Base-by-base conservation (phyloP, 208 protist genomes). In the Wallacemonas sp. region DNA sequence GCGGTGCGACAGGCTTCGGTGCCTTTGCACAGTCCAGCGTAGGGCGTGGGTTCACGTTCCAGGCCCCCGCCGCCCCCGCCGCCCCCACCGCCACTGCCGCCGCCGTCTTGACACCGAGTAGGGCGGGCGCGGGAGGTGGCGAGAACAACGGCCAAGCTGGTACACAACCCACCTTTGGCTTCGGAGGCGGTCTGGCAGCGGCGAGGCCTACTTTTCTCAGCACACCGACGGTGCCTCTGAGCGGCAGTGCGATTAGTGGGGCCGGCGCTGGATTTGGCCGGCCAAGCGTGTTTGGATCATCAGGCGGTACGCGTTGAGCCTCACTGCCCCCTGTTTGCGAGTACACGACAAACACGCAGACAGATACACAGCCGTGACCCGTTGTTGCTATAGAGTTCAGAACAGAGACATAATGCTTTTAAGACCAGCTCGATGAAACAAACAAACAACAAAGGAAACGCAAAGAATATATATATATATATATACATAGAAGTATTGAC, bases 31-130 rank as follows among this genome's bases (percentile, higher is more conserved):
- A 34, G 28, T 8, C 51, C 26, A 58, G 3, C 31, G 51, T 31
- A 3, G 51, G 51, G 5, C 51, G 51, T 39, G 51, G 51, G 17
- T 58, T 58, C 28, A 58, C 51, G 3, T 58, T 58, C 22, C 51
- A 58, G 9, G 51, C 28, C 30, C 15, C 46, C 42, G 42, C 36
- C 14, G 36, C 36, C 9, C 6, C 9, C 36, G n/a, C n/a, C n/a
- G n/a, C n/a, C n/a, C n/a, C n/a, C n/a, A n/a, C n/a, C n/a, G n/a
- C n/a, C n/a, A n/a, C n/a, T n/a, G n/a, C n/a, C n/a, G n/a, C n/a
- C n/a, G n/a, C n/a, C n/a, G n/a, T n/a, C n/a, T n/a, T n/a, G n/a
- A n/a, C n/a, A n/a, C n/a, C n/a, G n/a, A n/a, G n/a, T n/a, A n/a
- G n/a, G n/a, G n/a, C n/a, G n/a, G n/a, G n/a, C n/a, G n/a, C n/a